Evolutionary conservation across 129 eudicot genomes (phyloP), one percentile per base, ranked within the genome.

Genomic region (Flaveria bidentis): DNA sequence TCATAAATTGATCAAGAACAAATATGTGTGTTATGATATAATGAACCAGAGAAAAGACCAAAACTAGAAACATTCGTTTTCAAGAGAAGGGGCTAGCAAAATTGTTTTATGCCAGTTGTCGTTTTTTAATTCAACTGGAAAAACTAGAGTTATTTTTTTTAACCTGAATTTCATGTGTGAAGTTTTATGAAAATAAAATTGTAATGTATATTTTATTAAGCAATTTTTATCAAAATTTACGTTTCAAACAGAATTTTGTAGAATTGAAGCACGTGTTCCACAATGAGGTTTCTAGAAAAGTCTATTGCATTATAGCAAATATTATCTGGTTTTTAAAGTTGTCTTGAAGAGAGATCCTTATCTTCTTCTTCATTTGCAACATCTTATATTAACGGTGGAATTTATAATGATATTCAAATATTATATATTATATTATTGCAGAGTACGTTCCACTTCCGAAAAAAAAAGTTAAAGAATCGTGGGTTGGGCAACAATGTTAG

Each of bases 401-500:
- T 25, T 68, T 22, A 41, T 14, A 50, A 50, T 51, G 9, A 39
- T 41, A 44, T 52, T 76, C 42, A 22, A 17, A 63, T 47, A 55
- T 14, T 4, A 57, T 20, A 20, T 20, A 20, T 2, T 67, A 26
- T 8, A 70, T 57, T 14, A 58, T 49, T 51, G 36, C 44, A 61
- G 13, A 18, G 44, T 36, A 36, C 41, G 1, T 69, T 63, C 84
- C 90, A 83, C 82, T 77, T 71, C 28, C 57, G 26, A 28, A 2
- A 75, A 66, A 33, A 74, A 76, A 51, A 61, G 67, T 26, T 61
- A 25, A 60, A 23, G 23, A 79, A 74, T 11, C 60, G 78, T 83
- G 82, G 84, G 80, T 67, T 69, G 86, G 42, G 74, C 72, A 71
- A 82, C 69, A 67, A n/a, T 30, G 44, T 78, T 26, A 52, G 30